phyloP scores from a whole-genome alignment of 1,139 yeast genomes.

The Saccharomyces pastorianus region DNA sequence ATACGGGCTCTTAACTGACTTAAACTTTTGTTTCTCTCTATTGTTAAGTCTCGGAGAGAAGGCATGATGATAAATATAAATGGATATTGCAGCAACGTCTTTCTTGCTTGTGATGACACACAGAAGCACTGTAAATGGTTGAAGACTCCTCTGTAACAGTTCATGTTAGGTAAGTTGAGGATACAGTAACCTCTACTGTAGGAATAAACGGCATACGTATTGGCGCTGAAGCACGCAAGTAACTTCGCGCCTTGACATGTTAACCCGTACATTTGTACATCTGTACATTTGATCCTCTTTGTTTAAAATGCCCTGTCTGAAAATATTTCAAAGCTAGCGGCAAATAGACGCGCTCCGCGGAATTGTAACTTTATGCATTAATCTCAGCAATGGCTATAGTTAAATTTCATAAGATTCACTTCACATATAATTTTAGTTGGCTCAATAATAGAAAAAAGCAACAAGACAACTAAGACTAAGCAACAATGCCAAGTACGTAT shows the following conservation, averaged over 20 bases:
- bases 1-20: not conserved
- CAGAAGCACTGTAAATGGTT: not conserved
- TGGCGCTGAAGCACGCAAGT: not conserved
- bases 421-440: no score
- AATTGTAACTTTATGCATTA: not conserved
- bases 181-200: no score
- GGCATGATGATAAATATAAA: not conserved
- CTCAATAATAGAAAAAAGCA: not conserved
- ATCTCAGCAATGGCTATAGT: not conserved
- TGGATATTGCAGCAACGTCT: no score
- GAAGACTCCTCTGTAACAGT: not conserved
- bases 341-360: not conserved
- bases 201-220: no score
- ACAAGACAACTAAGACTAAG: slow-evolving; percentile 6
- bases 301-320: no score
- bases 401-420: not conserved
- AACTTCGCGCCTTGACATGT: not conserved
- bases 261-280: not conserved
- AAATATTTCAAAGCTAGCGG: not conserved
- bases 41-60: not conserved
- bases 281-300: no score
- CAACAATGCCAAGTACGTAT: slow-evolving; percentile 21
- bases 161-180: no score
- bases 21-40: not conserved
- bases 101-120: no score